phyloP scores from a whole-genome alignment of 2,329 filamentous ascomycete species.

The Berkeleyomyces rouxiae region DNA sequence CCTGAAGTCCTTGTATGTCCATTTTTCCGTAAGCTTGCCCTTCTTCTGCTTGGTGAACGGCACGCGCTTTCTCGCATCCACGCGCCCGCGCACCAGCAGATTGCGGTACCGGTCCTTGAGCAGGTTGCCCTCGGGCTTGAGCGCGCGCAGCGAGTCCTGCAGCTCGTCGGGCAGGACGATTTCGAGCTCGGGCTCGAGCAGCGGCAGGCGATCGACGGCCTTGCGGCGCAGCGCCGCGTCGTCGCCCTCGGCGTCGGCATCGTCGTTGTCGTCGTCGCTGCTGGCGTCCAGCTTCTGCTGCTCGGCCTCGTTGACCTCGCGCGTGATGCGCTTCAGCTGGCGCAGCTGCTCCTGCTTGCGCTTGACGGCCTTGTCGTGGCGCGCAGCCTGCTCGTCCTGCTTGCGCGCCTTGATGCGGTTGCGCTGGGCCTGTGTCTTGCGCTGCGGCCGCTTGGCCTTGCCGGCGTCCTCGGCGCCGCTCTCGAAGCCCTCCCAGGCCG shows the following conservation, averaged over 20 bases:
- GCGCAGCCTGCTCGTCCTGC: constrained; percentile 61
- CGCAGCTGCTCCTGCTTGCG: constrained; percentile 55
- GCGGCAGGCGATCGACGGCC: constrained; percentile 54
- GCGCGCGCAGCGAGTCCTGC: constrained; percentile 59
- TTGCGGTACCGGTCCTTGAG: constrained; percentile 84
- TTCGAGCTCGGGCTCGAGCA: constrained; percentile 59
- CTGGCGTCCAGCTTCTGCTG: constrained; percentile 27
- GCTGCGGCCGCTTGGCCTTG: constrained; percentile 54
- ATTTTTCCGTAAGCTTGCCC: constrained; percentile 80
- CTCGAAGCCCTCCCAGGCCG: constrained; percentile 78
- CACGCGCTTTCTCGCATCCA: constrained; percentile 67
- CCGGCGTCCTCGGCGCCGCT: constrained; percentile 54
- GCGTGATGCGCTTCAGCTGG: constrained; percentile 53
- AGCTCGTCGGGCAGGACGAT: constrained; percentile 69
- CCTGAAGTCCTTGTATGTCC: constrained; percentile 86
- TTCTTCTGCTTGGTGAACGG: constrained; percentile 70
- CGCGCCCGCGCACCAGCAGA: constrained; percentile 71
- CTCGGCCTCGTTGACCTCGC: constrained; percentile 44
- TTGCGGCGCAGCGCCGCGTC: constrained; percentile 50
- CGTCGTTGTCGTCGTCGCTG: constrained; percentile 19
- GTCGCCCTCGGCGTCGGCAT: constrained; percentile 39
- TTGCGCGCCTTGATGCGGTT: constrained; percentile 83
- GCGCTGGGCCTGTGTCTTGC: constrained; percentile 73
- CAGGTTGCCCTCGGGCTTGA: constrained; percentile 92
- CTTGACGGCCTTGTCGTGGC: constrained; percentile 60